phyloP scores from a whole-genome alignment of 164 flowering plant genomes.

The Hamamelis virginiana region DNA sequence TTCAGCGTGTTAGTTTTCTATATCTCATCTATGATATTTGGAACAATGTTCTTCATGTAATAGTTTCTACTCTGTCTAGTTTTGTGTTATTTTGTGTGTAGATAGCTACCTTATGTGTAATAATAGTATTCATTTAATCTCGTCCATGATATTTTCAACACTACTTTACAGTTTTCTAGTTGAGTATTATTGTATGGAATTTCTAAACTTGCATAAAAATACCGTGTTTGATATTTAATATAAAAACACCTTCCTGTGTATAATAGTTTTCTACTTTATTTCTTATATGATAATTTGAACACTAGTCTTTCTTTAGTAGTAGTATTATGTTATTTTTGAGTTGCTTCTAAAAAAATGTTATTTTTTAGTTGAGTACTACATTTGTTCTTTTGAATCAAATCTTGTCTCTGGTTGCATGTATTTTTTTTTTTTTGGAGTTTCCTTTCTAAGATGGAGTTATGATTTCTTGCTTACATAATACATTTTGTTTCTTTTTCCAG shows the following conservation, averaged over 20 bases:
- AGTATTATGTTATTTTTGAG: no score
- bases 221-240: no score
- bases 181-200: no score
- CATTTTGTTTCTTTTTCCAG: slow-evolving; percentile 31
- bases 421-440: neutral
- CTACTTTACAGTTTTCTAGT: neutral
- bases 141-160: neutral
- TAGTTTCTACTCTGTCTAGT: neutral
- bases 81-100: no score
- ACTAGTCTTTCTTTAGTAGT: no score
- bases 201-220: no score
- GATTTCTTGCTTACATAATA: neutral
- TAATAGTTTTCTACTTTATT: no score
- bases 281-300: no score
- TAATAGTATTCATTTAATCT: no score
- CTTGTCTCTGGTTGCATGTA: neutral
- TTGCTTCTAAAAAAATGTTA: no score
- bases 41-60: neutral
- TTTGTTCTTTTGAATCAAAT: neutral
- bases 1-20: neutral
- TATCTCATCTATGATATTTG: neutral
- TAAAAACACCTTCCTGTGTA: no score
- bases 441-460: neutral
- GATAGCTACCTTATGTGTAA: no score
- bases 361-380: neutral